Conservation (phyloP, 108 stramenopile species). For the Nannochloropsis oceanica region DNA sequence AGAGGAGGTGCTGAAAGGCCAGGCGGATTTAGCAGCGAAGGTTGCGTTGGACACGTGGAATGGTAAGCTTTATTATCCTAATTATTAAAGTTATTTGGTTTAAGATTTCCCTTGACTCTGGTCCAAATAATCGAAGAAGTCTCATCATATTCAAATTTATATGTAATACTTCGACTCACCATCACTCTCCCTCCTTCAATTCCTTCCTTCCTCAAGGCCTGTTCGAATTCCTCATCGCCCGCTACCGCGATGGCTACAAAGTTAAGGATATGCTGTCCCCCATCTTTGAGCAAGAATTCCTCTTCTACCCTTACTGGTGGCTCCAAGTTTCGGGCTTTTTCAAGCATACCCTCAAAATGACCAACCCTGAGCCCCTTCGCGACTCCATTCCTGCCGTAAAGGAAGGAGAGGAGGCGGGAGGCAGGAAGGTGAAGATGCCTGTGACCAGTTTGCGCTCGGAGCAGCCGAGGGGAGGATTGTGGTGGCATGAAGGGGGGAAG, state of each 20-base stretch:
- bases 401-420: too few relatives aligned
- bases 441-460: too few relatives aligned
- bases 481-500: too few relatives aligned
- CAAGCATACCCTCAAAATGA: background rate
- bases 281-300: constrained; percentile 8
- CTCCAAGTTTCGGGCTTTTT: constrained; percentile 26
- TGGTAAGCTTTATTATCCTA: background rate
- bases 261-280: constrained; percentile 17
- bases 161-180: too few relatives aligned
- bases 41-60: constrained; percentile 14
- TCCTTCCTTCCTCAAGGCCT: background rate
- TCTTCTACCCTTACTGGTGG: constrained; percentile 39
- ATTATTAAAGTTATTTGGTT: too few relatives aligned
- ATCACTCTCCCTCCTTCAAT: background rate
- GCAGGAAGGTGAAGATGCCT: too few relatives aligned
- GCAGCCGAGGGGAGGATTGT: too few relatives aligned
- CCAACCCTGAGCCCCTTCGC: background rate
- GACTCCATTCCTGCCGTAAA: background rate
- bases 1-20: background rate
- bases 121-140: too few relatives aligned
- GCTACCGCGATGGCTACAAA: constrained; percentile 31
- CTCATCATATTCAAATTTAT: too few relatives aligned
- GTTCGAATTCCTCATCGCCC: constrained; percentile 8
- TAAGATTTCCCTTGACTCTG: too few relatives aligned
- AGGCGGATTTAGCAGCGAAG: background rate